Evolutionary conservation across 192 early-diverging fungal species (phyloP), one percentile per base, ranked within the genome.

Genomic region (Dissophora ornata): DNA sequence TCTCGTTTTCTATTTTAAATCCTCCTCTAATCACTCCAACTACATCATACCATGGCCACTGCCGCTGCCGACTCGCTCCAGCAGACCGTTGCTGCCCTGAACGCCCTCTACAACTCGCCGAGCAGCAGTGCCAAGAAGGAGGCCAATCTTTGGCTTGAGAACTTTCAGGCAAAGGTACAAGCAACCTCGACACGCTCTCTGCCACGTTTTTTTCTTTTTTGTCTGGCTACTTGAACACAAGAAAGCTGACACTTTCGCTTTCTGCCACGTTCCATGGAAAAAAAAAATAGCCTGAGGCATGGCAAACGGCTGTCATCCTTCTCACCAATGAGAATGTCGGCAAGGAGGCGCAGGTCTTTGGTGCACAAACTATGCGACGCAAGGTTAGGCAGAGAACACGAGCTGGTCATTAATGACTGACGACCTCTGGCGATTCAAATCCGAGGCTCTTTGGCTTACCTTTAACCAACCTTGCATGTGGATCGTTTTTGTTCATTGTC

Each of bases 281-380:
- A 18, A 10, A 45, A 18, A 25, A 62, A 11, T 82, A 95, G 92
- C 79, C 86, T 8, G 85, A 90, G 60, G 94, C 96, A 51, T 98
- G 96, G 96, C 80, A 85, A n/a, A 89, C 89, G 1, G 83, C 92
- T 5, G 93, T 95, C 62, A 71, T 84, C 24, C 79, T 98, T 4
- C 80, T 98, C 16, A 86, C 85, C 45, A 64, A 83, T 24, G 81
- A 86, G 2, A 79, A 73, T 7, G 57, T 86, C 25, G 84, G 85
- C 3, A 56, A 69, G 1, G 92, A 94, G 54, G 80, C 82, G 13
- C 85, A 88, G 55, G 68, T 96, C 6, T 98, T 98, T 90, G 93
- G 95, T 3, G 96, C 96, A 9, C 97, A 98, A 79, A 98, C 94
- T 15, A 82, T 98, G 51, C 84, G 95, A 25, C 90, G 93, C 80